These are phyloP conservation scores for Planoprotostelium fungivorum DNA, from an alignment of 78 protist genomes.

Conservation along the genomic window DNA sequence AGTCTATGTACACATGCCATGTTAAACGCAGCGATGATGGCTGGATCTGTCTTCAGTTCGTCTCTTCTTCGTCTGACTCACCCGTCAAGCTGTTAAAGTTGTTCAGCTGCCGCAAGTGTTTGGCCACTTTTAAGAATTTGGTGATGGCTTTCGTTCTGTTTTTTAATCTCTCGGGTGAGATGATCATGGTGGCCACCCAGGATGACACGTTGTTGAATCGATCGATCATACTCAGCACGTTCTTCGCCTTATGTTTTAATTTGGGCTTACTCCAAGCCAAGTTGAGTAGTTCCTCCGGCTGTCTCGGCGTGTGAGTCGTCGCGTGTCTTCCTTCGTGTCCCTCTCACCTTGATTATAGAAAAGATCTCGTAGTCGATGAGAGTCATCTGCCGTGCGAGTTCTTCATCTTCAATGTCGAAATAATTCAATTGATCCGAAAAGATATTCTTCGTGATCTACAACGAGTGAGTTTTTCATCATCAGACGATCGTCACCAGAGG, in stretches of 20 bases:
- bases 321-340: no score
- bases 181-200: constrained; percentile 74
- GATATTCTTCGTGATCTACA: constrained; percentile 31
- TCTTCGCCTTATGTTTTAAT: constrained; percentile 53
- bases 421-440: constrained; percentile 18
- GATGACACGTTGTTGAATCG: constrained; percentile 63
- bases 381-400: constrained; percentile 67
- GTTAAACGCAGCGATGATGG: constrained; percentile 69
- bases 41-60: no score
- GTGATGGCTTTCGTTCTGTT: constrained; percentile 54
- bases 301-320: constrained; percentile 37
- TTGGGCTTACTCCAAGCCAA: constrained; percentile 65
- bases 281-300: constrained; percentile 42
- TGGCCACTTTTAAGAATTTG: constrained; percentile 51
- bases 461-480: not conserved
- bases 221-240: constrained; percentile 45
- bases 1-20: constrained; percentile 64
- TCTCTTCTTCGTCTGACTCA: not conserved
- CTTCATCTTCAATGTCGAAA: constrained; percentile 37
- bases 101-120: constrained; percentile 45
- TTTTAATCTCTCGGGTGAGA: constrained; percentile 21
- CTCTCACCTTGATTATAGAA: constrained; percentile 35
- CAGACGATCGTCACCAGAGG: not conserved
- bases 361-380: constrained; percentile 63
- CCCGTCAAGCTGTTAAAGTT: constrained; percentile 64